A percentile compares a stretch with the other conserved stretches of the same genome.
These are phyloP conservation scores for Fusarium sterilihyphosum DNA, from an alignment of 2,329 filamentous ascomycete genomes.

Conservation along the genomic window DNA sequence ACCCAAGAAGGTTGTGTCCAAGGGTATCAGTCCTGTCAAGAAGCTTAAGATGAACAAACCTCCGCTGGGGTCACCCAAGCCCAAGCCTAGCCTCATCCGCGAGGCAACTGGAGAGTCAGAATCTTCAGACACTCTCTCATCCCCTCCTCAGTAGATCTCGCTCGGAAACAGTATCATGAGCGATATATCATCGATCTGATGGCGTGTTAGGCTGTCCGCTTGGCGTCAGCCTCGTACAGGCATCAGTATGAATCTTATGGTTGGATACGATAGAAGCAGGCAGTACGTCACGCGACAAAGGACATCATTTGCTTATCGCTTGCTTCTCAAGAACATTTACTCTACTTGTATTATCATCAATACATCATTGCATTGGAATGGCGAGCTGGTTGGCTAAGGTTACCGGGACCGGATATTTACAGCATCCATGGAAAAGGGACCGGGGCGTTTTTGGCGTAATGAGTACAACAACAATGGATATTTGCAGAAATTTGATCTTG, in stretches of 20 bases:
- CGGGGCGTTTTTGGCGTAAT: conserved; percentile 44
- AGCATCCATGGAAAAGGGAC: conserved; percentile 44
- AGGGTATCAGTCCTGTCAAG: conserved; percentile 53
- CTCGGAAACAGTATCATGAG: neutral
- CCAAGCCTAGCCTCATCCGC: conserved; percentile 56
- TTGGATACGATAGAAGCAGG: conserved; percentile 45
- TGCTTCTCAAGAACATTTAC: conserved; percentile 23
- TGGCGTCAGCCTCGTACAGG: neutral
- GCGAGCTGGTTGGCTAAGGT: conserved; percentile 40
- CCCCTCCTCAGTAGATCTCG: conserved; percentile 53
- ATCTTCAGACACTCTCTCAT: conserved; percentile 66
- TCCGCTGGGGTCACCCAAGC: conserved; percentile 58
- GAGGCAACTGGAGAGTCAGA: conserved; percentile 64
- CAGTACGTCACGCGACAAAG: conserved; percentile 24
- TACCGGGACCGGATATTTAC: conserved; percentile 41
- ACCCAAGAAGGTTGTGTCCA: conserved; percentile 49
- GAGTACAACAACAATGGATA: conserved; percentile 42
- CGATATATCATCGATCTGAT: neutral
- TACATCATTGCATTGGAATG: conserved; percentile 43
- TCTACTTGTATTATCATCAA: conserved; percentile 41
- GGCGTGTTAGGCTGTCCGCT: neutral
- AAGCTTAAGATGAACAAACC: conserved; percentile 58
- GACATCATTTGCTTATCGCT: conserved; percentile 22
- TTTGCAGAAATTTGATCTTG: conserved; percentile 16
- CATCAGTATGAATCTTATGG: conserved; percentile 9